Evolutionary conservation across 106 monocot species (phyloP).

Genomic region (Phalaenopsis aphrodite): DNA sequence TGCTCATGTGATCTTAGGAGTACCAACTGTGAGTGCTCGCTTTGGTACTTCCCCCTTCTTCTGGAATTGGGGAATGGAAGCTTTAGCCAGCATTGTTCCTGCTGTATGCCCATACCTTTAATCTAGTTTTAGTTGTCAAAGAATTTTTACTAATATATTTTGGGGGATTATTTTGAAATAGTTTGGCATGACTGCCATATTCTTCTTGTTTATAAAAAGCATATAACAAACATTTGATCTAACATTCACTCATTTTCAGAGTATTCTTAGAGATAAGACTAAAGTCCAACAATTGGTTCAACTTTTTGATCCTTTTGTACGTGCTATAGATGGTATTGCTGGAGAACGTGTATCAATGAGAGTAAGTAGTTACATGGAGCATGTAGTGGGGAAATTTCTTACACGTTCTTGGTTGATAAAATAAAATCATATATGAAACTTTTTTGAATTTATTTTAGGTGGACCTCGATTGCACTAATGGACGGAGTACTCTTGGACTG

Average conservation of each 20-base stretch:
- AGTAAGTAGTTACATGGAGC: conserved; percentile 28
- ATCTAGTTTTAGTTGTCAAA: neutral
- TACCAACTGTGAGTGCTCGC: conserved; percentile 91
- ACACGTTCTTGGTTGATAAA: neutral
- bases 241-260: conserved; percentile 30
- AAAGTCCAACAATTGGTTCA: conserved; percentile 61
- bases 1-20: conserved; percentile 73
- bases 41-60: conserved; percentile 94
- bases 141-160: neutral
- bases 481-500: conserved; percentile 60
- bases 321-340: conserved; percentile 77
- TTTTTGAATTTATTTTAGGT: conserved; percentile 36
- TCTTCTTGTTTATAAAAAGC: neutral
- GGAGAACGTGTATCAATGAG: conserved; percentile 88
- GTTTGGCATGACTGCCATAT: neutral
- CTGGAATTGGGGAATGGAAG: conserved; percentile 97
- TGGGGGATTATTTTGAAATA: neutral
- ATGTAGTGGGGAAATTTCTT: neutral
- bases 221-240: neutral
- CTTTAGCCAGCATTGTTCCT: conserved; percentile 67
- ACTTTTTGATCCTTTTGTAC: conserved; percentile 74
- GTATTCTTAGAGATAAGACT: conserved; percentile 59
- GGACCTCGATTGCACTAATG: conserved; percentile 88
- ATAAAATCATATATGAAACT: neutral
- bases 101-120: conserved; percentile 32